Conservation (phyloP, 1,284 basidiomycete species). For the Tylopilus sp. region DNA sequence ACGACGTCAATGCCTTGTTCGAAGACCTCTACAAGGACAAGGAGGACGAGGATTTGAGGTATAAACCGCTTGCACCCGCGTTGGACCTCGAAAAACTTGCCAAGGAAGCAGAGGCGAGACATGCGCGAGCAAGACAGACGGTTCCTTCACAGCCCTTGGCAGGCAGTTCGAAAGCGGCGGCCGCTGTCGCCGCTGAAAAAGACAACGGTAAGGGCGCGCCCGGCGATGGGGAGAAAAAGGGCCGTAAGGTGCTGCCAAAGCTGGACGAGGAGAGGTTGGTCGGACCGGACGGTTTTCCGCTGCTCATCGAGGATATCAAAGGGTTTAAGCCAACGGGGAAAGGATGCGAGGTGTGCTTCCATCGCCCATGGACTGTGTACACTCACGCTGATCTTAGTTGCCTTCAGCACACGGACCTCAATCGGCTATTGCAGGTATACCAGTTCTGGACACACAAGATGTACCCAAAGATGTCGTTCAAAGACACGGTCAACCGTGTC, state of each 20-base stretch:
- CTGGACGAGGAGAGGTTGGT: conserved; percentile 74
- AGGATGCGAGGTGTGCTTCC: conserved; percentile 73
- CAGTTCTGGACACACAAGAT: conserved; percentile 91
- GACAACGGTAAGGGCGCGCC: conserved; percentile 28
- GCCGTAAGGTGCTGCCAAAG: conserved; percentile 52
- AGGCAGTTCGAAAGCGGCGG: conserved; percentile 44
- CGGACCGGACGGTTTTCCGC: conserved; percentile 71
- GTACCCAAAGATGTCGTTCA: conserved; percentile 84
- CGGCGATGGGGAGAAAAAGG: conserved; percentile 40
- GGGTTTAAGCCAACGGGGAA: conserved; percentile 80
- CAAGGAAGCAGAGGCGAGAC: conserved; percentile 49
- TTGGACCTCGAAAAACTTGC: conserved; percentile 50
- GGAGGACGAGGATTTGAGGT: conserved; percentile 35
- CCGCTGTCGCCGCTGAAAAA: conserved; percentile 19
- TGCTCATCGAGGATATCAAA: conserved; percentile 69
- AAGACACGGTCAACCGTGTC: conserved; percentile 75
- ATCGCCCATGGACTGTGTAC: not conserved
- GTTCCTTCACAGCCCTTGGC: conserved; percentile 43
- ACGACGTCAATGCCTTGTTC: conserved; percentile 62
- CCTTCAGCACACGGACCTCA: conserved; percentile 68
- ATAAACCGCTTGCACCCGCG: conserved; percentile 43
- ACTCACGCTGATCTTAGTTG: conserved; percentile 1
- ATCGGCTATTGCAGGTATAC: conserved; percentile 74
- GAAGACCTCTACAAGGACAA: conserved; percentile 48
- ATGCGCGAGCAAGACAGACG: conserved; percentile 27